Percentiles rank a stretch among this genome's conserved stretches.
Evolutionary conservation across 208 protist genomes (phyloP).

Genomic region (Wallacemonas sp.): DNA sequence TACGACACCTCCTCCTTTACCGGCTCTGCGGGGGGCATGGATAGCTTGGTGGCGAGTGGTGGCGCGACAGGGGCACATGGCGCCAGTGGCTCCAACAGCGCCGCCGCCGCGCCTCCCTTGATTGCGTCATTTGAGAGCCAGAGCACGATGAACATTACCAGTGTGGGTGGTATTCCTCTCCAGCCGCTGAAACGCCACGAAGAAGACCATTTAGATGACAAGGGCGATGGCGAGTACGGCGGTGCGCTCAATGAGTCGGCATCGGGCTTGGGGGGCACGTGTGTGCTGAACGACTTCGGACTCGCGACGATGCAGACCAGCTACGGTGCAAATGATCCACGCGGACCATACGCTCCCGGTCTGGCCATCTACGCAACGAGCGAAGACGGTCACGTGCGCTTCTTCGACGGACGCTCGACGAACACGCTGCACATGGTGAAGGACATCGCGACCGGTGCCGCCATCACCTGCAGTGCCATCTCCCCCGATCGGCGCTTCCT

Average conservation of each 20-base stretch:
- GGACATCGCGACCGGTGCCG: constrained; percentile 69
- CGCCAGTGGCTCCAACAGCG: constrained; percentile 1
- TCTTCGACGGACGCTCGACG: constrained; percentile 61
- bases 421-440: constrained; percentile 59
- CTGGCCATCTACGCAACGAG: constrained; percentile 65
- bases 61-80: constrained; percentile 14
- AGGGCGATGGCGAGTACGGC: not conserved
- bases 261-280: not conserved
- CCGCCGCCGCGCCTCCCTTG: constrained; percentile 46
- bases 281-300: constrained; percentile 10
- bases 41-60: constrained; percentile 4
- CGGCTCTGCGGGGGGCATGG: not conserved
- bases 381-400: constrained; percentile 84
- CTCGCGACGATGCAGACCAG: not conserved
- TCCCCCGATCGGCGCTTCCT: constrained; percentile 70
- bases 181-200: constrained; percentile 5
- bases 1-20: constrained; percentile 41
- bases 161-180: constrained; percentile 66
- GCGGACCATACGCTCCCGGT: constrained; percentile 10
- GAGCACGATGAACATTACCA: constrained; percentile 83
- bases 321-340: not conserved
- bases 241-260: not conserved
- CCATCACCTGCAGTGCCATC: constrained; percentile 79
- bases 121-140: constrained; percentile 69
- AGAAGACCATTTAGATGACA: not conserved